Evolutionary conservation across 768 basidiomycete genomes (phyloP).

Genomic region (Termitomyces sp.): DNA sequence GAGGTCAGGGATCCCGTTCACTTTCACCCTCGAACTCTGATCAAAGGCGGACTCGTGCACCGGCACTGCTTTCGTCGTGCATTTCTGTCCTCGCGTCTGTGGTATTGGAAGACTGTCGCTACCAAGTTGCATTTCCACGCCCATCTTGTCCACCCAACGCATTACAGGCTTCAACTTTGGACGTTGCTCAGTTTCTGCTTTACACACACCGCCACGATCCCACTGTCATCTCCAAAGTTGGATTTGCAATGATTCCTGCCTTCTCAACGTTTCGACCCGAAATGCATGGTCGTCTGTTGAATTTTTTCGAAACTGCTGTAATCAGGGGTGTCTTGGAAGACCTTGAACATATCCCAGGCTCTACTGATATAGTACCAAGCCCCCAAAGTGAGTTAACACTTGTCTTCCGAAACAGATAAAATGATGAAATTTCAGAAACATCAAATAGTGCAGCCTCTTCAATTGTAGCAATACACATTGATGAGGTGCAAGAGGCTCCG

Average conservation of each 20-base stretch:
- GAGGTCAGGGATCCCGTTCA: constrained; percentile 45
- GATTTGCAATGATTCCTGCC: constrained; percentile 67
- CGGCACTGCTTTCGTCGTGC: constrained; percentile 54
- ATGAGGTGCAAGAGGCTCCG: constrained; percentile 35
- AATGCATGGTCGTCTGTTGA: constrained; percentile 58
- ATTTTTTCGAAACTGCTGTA: constrained; percentile 62
- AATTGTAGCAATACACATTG: constrained; percentile 57
- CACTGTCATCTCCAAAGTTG: constrained; percentile 50
- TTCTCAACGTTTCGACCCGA: constrained; percentile 60
- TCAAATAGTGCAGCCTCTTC: constrained; percentile 23
- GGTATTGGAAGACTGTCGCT: constrained; percentile 68
- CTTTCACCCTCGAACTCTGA: constrained; percentile 44
- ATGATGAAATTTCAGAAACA: constrained; percentile 1
- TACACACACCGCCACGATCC: constrained; percentile 47
- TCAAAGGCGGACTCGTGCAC: constrained; percentile 26
- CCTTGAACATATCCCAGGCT: constrained; percentile 31
- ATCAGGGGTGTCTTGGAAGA: constrained; percentile 48
- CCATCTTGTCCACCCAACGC: constrained; percentile 68
- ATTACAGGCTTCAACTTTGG: constrained; percentile 65
- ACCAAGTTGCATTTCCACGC: constrained; percentile 49
- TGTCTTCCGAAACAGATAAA: not conserved
- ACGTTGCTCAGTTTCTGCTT: constrained; percentile 65
- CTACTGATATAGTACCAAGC: constrained; percentile 5
- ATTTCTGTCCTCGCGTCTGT: constrained; percentile 58
- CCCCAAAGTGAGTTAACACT: constrained; percentile 4